Evolutionary conservation across 164 flowering plant species (phyloP), one percentile per base, ranked within the genome.

Genomic region (Umbilicus rupestris): DNA sequence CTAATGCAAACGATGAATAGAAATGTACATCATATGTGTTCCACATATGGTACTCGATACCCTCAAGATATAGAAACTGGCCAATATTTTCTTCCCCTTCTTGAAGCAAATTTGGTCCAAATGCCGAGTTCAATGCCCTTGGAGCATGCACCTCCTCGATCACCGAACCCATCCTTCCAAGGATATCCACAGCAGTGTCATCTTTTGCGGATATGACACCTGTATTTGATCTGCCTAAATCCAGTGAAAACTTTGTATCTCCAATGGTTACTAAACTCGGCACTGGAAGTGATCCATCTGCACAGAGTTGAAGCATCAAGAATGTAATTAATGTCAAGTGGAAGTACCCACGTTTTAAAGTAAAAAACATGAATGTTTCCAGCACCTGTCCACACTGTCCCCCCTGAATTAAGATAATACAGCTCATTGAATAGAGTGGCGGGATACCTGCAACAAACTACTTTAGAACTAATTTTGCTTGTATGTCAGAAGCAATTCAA

Each of bases 21-120:
- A 93, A 93, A 70, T 88, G 97, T 44, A 93, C 98, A 67, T 93
- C 98, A 73, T 90, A 89, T 39, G 98, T 90, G 77, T 90, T 89
- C 97, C 96, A 93, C 98, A 93, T 90, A 49, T 47, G 84, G 72
- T 90, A 93, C 69, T 93, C 97, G 16, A 84, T 76, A 57, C 98
- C 98, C 77, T 93, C 98, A 17, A 83, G 78, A 68, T 87, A 90
- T n/a, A 93, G 84, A 72, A 90, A 87, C 63, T 84, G 90, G 29
- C 98, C 98, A 50, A 93, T 79, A 70, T 90, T 88, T 69, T 91
- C 93, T 65, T 84, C 90, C 37, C 85, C 96, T 20, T 77, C 71
- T 70, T 74, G 78, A 66, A 86, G 86, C 73, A 87, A 67, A 62
- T 83, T 80, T 64, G 88, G 79, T 46, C 98, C 98, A 69, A 82